Evolutionary conservation across 257 asterid species (phyloP), one percentile per base, ranked within the genome.

Genomic region (Solanum bulbocastanum): DNA sequence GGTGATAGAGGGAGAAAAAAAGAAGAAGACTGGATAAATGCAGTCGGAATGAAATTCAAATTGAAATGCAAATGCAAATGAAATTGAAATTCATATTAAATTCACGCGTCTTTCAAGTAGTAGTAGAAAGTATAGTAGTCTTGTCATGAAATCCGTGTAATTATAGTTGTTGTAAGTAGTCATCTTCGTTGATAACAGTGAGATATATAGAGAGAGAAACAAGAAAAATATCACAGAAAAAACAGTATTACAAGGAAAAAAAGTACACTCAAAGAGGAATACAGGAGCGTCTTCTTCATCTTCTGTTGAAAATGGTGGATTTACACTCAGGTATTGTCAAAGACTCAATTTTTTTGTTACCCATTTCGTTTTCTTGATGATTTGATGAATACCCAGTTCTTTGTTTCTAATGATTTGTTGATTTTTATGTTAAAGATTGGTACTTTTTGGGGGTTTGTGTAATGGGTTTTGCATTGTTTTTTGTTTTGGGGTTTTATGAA

Each of bases 21-120:
- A 81, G 2, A 83, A 46, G 18, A 89, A 39, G 87, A 85, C 36
- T 35, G 46, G 58, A 76, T 86, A 93, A 92, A 94, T 91, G 92
- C 83, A 91, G 95, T 93, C 98, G 98, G 96, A 96, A 96, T 96
- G 96, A 92, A 95, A 94, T 93, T 85, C 93, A 96, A 94, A 94
- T 93, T 82, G 90, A 46, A 73, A 83, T 60, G 87, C 91, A 90
- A 91, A 91, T 88, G 85, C 90, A 93, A 90, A 93, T 92, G 93
- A 89, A 92, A 90, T 83, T 87, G 89, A 93, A 90, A 93, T 91
- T 91, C 91, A 86, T 86, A 88, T 87, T 89, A 93, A 92, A 92
- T 94, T 91, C 92, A 94, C 96, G 94, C 95, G 96, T 93, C 90
- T 90, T 85, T 85, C 91, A 88, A 88, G 88, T 83, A 87, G 88